Evolutionary conservation across 176 grass and related monocot genomes (phyloP), one percentile per base, ranked within the genome.

Genomic region (Lolium rigidum): DNA sequence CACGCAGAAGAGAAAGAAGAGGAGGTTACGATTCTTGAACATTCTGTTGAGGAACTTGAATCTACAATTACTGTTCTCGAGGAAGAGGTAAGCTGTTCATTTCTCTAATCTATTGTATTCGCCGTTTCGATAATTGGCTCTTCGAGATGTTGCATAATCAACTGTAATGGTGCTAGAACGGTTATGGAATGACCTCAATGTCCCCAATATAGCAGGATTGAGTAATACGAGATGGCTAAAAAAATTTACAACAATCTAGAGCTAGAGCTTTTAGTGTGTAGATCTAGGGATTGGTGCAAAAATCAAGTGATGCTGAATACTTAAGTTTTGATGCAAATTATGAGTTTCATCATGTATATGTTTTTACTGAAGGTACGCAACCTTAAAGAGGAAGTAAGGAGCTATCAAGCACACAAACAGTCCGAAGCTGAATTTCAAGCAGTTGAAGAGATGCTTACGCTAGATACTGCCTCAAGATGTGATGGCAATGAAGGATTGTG

Each of bases 1-100:
- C 89, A 91, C 31, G 92, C 86, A 43, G 86, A 97, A 79, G 92
- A 97, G 74, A 97, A 97, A 89, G 95, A 94, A 76, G 90, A 92
- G 71, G 95, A 97, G 55, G 92, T 97, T 82, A 94, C 87, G 35
- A 90, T 94, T 88, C 92, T 97, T 89, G 92, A 97, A 87, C 88
- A 58, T 83, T 97, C 92, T 22, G 80, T 97, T 74, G 80, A 84
- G 74, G 95, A 92, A 87, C 95, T 97, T 91, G 95, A 97, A 89
- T 86, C 83, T 73, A 97, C 95, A 44, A 90, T 97, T 85, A 88
- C 83, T 91, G 80, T 94, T 77, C 86, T 97, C 9, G 95, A 97
- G 83, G 86, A 87, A 76, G 93, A 94, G 88, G 95, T 91, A 92
- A 44, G 28, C 9, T 86, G 44, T 74, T 49, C 50, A 74, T 83